Evolutionary conservation across 1,139 yeast species (phyloP), one percentile per base, ranked within the genome.

Genomic region (Pichia sp.): DNA sequence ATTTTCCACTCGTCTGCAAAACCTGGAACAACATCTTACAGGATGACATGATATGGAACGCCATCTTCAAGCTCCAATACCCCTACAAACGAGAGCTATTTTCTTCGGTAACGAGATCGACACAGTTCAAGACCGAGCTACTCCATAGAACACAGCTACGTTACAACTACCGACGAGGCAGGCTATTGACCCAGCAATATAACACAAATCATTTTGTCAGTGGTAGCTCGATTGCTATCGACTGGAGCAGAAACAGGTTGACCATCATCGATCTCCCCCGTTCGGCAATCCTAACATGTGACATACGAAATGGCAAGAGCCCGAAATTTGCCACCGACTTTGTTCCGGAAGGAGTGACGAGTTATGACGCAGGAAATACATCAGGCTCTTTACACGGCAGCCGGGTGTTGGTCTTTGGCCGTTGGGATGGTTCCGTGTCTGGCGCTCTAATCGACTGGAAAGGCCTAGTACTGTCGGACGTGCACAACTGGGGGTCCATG

Each of bases 31-130:
- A 65, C 47, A 74, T 82, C 5, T 76, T 84, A 5, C 75, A 76
- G 57, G 85, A 84, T 64, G 79, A 79, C 57, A 78, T 77, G 50
- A 75, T 85, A 6, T 85, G 92, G 92, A 76, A 76, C 62, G 76
- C 75, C 53, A 75, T 85, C 23, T 84, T 85, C 62, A 68, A 71
- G 30, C 64, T 73, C 30, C 74, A 74, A 53, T 79, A 79, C 60
- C 74, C 77, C 2, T 75, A 78, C 0, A 49, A 50, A 26, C 47
- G 49, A 4, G 50, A 36, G 15, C 49, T 49, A 3, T 85, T 86
- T 65, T 83, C 90, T 3, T 77, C 86, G 0, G 70, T 80, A 13
- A 74, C 86, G 0, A 72, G 77, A 34, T 77, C 85, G 0, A 62
- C 61, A n/a, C 69, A 70, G 48, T 85, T 84, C 79, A 75, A 81